These are phyloP conservation scores for Agaricus blazei DNA, from an alignment of 768 basidiomycete species.

Conservation along the genomic window DNA sequence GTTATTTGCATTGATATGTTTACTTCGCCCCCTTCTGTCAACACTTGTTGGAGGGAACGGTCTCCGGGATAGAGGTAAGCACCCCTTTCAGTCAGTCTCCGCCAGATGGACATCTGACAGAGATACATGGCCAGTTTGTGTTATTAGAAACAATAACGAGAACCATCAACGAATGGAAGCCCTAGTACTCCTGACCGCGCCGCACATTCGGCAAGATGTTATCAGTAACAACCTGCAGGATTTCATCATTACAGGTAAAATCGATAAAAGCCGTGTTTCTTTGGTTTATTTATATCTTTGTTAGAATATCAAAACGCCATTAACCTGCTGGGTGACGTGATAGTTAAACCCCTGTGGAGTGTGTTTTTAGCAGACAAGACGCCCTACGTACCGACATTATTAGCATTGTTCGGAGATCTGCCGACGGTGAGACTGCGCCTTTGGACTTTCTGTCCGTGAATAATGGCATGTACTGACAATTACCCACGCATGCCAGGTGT, in stretches of 20 bases:
- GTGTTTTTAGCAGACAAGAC: constrained; percentile 10
- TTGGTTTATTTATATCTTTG: background rate
- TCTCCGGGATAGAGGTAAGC: constrained; percentile 8
- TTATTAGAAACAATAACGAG: constrained; percentile 16
- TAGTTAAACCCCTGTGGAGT: constrained; percentile 18
- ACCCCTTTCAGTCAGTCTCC: background rate
- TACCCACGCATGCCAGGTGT: constrained; percentile 21
- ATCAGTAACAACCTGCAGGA: constrained; percentile 28
- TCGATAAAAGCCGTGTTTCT: background rate
- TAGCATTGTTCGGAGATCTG: constrained; percentile 20
- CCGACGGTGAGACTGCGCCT: constrained; percentile 22
- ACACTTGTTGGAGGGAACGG: background rate
- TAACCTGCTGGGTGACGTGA: constrained; percentile 16
- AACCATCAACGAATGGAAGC: constrained; percentile 25
- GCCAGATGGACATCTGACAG: too few species aligned
- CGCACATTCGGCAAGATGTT: constrained; percentile 29
- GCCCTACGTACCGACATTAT: constrained; percentile 14
- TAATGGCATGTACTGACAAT: background rate
- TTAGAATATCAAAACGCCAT: constrained; percentile 26
- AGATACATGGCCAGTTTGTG: background rate
- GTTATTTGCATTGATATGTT: constrained; percentile 1
- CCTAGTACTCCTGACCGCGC: constrained; percentile 21
- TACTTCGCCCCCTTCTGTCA: background rate
- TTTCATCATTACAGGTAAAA: constrained; percentile 27
- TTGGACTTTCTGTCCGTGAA: too few species aligned